These are phyloP conservation scores for Phyllostachys edulis DNA, from an alignment of 176 grass and related monocot species.

Conservation along the genomic window DNA sequence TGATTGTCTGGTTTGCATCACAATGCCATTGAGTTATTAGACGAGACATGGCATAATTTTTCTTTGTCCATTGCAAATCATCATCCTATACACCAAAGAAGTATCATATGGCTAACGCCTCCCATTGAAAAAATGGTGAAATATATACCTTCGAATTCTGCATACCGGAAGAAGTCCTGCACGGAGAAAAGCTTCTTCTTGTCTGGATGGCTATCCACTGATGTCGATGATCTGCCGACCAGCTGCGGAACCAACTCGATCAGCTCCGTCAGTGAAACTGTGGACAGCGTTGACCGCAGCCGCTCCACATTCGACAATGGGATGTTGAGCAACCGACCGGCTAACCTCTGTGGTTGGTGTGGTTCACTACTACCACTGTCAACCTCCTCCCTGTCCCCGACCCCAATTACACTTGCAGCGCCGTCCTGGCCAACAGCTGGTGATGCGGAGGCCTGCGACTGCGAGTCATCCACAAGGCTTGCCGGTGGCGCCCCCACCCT, in stretches of 20 bases:
- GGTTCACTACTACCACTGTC: constrained; percentile 19
- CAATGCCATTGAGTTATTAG: not conserved
- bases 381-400: constrained; percentile 39
- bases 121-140: not conserved
- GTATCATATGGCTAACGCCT: not conserved
- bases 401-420: constrained; percentile 11
- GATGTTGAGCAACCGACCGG: constrained; percentile 62
- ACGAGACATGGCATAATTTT: not conserved
- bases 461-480: constrained; percentile 28
- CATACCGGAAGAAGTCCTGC: constrained; percentile 91
- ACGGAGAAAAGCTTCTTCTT: constrained; percentile 98
- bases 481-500: constrained; percentile 47
- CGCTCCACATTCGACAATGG: constrained; percentile 88
- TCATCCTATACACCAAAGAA: not conserved
- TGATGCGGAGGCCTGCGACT: constrained; percentile 23
- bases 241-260: constrained; percentile 75
- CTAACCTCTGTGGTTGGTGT: constrained; percentile 48
- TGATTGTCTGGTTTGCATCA: not conserved
- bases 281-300: constrained; percentile 70
- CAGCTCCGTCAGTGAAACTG: constrained; percentile 69
- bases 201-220: constrained; percentile 63
- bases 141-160: constrained; percentile 74
- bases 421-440: constrained; percentile 23
- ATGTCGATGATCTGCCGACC: constrained; percentile 49
- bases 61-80: not conserved